Evolutionary conservation across 2,329 filamentous ascomycete species (phyloP).

Genomic region (Helicocarpus griseus): DNA sequence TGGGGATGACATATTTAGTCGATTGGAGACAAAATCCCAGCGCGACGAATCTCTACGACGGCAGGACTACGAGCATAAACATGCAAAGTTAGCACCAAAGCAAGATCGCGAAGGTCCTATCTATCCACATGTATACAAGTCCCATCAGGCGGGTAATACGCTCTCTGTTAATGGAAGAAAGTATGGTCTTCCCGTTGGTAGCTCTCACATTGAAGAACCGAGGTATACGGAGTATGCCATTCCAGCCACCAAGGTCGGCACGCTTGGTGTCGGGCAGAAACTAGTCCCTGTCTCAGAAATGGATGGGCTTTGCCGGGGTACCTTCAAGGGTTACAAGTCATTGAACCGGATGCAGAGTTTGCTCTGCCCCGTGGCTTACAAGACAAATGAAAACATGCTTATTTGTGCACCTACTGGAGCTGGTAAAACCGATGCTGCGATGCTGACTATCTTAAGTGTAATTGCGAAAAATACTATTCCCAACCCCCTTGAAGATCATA

Average conservation of each 20-base stretch:
- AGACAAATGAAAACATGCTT: conserved; percentile 95
- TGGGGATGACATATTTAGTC: conserved; percentile 34
- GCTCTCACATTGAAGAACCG: conserved; percentile 57
- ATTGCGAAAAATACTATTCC: conserved; percentile 78
- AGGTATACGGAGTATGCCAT: conserved; percentile 87
- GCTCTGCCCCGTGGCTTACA: conserved; percentile 90
- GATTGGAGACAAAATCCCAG: conserved; percentile 64
- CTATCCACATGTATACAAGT: conserved; percentile 90
- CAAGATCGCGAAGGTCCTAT: conserved; percentile 59
- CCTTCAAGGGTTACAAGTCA: conserved; percentile 86
- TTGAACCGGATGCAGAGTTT: conserved; percentile 98
- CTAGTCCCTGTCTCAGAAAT: conserved; percentile 71
- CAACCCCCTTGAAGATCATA: conserved; percentile 63
- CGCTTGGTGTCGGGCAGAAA: conserved; percentile 60
- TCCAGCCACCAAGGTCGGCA: conserved; percentile 71
- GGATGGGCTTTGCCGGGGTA: conserved; percentile 81
- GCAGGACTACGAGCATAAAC: conserved; percentile 77
- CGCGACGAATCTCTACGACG: conserved; percentile 67
- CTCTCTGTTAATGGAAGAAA: conserved; percentile 70
- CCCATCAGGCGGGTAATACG: conserved; percentile 74
- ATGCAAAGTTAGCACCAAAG: conserved; percentile 58
- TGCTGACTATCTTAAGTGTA: conserved; percentile 89
- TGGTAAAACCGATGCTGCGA: conserved; percentile 96
- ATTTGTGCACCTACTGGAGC: conserved; percentile 96
- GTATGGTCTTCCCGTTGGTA: conserved; percentile 72